Evolutionary conservation across 129 eudicot genomes (phyloP), one percentile per base, ranked within the genome.

Genomic region (Deinandra increscens): DNA sequence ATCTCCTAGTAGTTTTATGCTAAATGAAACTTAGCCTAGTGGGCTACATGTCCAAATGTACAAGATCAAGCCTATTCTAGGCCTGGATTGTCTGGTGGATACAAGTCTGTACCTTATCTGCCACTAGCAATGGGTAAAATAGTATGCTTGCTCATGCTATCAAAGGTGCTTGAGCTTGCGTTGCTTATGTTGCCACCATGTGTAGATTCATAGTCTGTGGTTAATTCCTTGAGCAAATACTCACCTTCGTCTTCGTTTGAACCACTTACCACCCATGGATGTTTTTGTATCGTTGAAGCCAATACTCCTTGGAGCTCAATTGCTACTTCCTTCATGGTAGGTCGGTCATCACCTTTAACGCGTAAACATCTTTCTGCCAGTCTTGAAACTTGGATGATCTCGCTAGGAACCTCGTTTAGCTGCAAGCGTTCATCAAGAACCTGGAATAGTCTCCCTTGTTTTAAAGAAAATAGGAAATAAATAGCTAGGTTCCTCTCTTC

Each of bases 261-360:
- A 15, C 10, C 12, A 55, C 49, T 59, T 43, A 58, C 44, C 51
- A 55, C 74, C 82, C 82, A 78, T 37, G 78, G 82, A 78, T 78
- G 82, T 69, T 72, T 72, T 19, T 64, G 70, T 60, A 78, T 3
- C 74, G 45, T 72, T 13, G 67, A 41, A 38, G 62, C 54, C 44
- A 73, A 38, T 73, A 79, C 41, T 49, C 83, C 75, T 62, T 69
- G 75, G 3, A 79, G 51, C 66, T 79, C 79, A 9, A 41, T 68
- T 15, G 79, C 83, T 33, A 73, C 79, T 68, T 79, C 83, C 11
- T 79, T 79, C 83, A 79, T 79, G 26, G 53, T 73, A 0, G 83
- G 83, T 61, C 83, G 60, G 60, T 79, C 79, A 22, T 79, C 83
- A 13, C 72, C 79, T 50, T 43, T 68, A 66, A 79, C 60, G 5